Percentiles rank a stretch among this genome's conserved stretches.
Conservation (phyloP, 169 alveolate species). For the Toxoplasma gondii region DNA sequence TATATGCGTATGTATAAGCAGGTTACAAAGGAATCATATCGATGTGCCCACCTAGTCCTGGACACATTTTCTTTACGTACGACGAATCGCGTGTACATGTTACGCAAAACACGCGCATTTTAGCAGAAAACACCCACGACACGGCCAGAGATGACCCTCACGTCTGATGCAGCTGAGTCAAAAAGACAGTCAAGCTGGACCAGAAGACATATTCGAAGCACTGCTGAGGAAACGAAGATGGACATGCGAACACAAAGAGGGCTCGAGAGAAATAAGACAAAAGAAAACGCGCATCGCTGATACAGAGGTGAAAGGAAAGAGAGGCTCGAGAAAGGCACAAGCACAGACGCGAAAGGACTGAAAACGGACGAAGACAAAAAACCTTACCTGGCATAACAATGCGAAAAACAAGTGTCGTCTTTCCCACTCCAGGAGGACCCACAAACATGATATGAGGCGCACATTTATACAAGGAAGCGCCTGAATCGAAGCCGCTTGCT, state of each 20-base stretch:
- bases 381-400: slow-evolving; percentile 8
- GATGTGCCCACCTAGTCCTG: background rate
- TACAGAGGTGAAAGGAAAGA: background rate
- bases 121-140: too few species aligned
- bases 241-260: too few species aligned
- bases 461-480: background rate
- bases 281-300: background rate
- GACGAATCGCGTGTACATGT: too few species aligned
- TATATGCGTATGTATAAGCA: background rate
- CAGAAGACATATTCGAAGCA: too few species aligned
- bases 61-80: too few species aligned
- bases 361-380: background rate
- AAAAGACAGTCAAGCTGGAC: too few species aligned
- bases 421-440: slow-evolving; percentile 33
- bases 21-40: background rate
- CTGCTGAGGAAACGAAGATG: too few species aligned
- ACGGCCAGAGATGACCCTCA: too few species aligned
- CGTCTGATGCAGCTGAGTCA: too few species aligned
- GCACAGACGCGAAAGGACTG: background rate
- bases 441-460: slow-evolving; percentile 29
- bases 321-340: background rate
- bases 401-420: slow-evolving; percentile 8
- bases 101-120: too few species aligned
- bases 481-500: too few species aligned
- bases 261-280: background rate